Conservation (phyloP, 1,139 yeast genomes). For the Hansenula sp. region DNA sequence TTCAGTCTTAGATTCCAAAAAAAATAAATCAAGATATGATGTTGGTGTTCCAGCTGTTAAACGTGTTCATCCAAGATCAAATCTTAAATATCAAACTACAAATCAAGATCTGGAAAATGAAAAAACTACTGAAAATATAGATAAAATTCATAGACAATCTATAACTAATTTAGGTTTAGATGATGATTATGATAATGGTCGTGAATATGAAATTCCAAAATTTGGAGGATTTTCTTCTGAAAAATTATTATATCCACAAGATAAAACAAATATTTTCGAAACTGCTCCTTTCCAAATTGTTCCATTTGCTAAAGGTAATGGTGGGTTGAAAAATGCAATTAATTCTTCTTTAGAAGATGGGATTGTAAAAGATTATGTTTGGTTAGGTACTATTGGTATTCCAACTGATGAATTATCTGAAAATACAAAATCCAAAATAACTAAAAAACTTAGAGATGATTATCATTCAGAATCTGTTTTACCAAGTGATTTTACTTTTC, state of each 20-base stretch:
- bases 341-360: slow-evolving; percentile 49
- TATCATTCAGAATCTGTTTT: slow-evolving; percentile 63
- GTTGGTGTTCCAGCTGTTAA: slow-evolving; percentile 13
- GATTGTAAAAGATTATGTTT: slow-evolving; percentile 45
- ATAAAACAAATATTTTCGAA: slow-evolving; percentile 54
- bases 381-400: slow-evolving; percentile 91
- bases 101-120: slow-evolving; percentile 6
- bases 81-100: slow-evolving; percentile 10
- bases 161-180: slow-evolving; percentile 7
- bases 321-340: slow-evolving; percentile 85
- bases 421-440: slow-evolving; percentile 45
- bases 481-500: slow-evolving; percentile 73
- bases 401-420: slow-evolving; percentile 80
- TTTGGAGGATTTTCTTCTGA: slow-evolving; percentile 70
- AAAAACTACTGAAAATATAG: not conserved
- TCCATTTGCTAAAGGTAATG: slow-evolving; percentile 74
- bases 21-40: slow-evolving; percentile 6
- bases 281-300: slow-evolving; percentile 75
- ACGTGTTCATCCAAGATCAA: slow-evolving; percentile 12
- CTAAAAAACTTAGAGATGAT: slow-evolving; percentile 39
- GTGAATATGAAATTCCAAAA: slow-evolving; percentile 45
- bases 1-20: slow-evolving; percentile 7
- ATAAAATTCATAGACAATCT: not conserved
- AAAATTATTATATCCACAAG: slow-evolving; percentile 36
- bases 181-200: slow-evolving; percentile 18